Conservation (phyloP, 345 rosid species). For the Excoecaria agallocha region DNA sequence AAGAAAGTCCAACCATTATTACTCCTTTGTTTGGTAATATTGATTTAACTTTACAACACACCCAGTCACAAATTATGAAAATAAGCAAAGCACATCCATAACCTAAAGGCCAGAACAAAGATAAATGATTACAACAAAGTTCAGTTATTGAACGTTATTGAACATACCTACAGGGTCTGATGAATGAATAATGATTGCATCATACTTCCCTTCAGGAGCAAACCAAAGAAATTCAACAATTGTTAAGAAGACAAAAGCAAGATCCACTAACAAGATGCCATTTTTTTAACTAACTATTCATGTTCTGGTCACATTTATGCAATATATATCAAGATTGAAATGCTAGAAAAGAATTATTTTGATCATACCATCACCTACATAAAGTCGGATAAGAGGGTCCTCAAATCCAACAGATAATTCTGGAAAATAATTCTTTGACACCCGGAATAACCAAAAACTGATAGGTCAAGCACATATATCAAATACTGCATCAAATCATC, state of each 20-base stretch:
- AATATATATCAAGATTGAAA: neutral
- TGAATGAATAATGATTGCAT: conserved; percentile 90
- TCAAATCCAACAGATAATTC: conserved; percentile 82
- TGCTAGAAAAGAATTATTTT: neutral
- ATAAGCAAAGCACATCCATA: neutral
- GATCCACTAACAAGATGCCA: conserved; percentile 19
- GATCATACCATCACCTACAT: conserved; percentile 87
- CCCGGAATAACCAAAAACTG: conserved; percentile 41
- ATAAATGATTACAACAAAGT: conserved; percentile 6
- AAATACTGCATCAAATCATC: neutral
- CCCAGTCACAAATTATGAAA: neutral
- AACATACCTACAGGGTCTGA: conserved; percentile 92
- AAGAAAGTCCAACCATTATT: neutral
- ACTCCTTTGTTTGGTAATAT: neutral
- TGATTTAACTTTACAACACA: neutral
- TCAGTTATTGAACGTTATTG: conserved; percentile 21
- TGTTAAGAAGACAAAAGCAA: conserved; percentile 37
- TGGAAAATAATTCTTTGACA: conserved; percentile 74
- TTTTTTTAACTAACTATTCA: neutral
- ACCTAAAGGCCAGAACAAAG: neutral
- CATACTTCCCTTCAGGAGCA: conserved; percentile 72
- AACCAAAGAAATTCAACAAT: conserved; percentile 71
- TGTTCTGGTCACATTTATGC: neutral
- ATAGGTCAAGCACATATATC: neutral
- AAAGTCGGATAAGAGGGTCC: conserved; percentile 87